A percentile compares a stretch with the other conserved stretches of the same genome.
phyloP scores from a whole-genome alignment of 2,329 filamentous ascomycete species.

The Sphaerulina populicola region DNA sequence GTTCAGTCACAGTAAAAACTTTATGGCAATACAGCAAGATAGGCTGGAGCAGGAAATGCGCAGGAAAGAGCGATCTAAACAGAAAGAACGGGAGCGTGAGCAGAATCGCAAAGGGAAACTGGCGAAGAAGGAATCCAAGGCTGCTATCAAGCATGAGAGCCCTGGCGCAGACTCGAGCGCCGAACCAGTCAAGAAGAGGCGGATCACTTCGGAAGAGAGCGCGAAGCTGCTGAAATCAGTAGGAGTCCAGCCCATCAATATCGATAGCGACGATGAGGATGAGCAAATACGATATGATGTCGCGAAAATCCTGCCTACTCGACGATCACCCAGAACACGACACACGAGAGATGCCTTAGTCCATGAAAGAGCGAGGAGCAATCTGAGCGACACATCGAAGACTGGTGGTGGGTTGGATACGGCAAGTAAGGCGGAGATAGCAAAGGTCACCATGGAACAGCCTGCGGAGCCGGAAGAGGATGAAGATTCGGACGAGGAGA shows the following conservation, averaged over 20 bases:
- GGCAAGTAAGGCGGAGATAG: slow-evolving; percentile 17
- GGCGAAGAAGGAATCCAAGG: slow-evolving; percentile 29
- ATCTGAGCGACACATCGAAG: background rate
- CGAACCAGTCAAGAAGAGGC: slow-evolving; percentile 22
- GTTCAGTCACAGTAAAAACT: slow-evolving; percentile 39
- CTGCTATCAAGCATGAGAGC: slow-evolving; percentile 24
- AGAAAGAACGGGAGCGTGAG: slow-evolving; percentile 24
- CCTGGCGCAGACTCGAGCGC: slow-evolving; percentile 16
- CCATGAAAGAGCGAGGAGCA: slow-evolving; percentile 3
- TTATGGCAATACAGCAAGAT: slow-evolving; percentile 28
- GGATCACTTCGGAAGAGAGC: slow-evolving; percentile 26
- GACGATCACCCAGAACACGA: slow-evolving; percentile 12
- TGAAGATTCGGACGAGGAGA: slow-evolving; percentile 36
- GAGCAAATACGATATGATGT: slow-evolving; percentile 6
- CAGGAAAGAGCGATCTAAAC: slow-evolving; percentile 32
- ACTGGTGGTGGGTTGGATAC: slow-evolving; percentile 10
- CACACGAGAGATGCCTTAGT: slow-evolving; percentile 14
- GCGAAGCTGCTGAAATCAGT: slow-evolving; percentile 19
- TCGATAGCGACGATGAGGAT: slow-evolving; percentile 15
- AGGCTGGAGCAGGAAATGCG: slow-evolving; percentile 21
- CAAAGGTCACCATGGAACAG: background rate
- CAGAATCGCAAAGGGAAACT: slow-evolving; percentile 28
- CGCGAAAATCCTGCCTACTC: slow-evolving; percentile 7
- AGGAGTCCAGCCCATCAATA: slow-evolving; percentile 11
- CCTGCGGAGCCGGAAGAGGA: slow-evolving; percentile 20